These are phyloP conservation scores for Sicyos baderoa DNA, from an alignment of 306 rosid species.

Conservation along the genomic window DNA sequence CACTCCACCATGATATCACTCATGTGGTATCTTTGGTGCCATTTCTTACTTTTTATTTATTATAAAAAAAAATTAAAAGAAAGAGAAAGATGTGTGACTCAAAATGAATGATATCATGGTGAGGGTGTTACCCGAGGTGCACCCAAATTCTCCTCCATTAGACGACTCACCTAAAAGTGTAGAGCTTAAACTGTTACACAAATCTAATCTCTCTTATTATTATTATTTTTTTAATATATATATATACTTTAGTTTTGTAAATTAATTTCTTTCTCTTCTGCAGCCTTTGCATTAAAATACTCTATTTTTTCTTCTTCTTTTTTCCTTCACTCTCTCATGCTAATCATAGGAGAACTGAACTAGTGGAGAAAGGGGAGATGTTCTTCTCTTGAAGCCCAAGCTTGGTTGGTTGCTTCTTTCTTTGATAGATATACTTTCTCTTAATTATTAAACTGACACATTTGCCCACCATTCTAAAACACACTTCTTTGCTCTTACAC, in stretches of 20 bases:
- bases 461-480: constrained; percentile 74
- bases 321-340: neutral
- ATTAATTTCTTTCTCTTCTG: constrained; percentile 20
- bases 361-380: constrained; percentile 40
- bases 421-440: constrained; percentile 23
- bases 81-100: too few relatives aligned
- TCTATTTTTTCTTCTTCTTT: neutral
- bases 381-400: constrained; percentile 93
- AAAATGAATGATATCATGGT: too few relatives aligned
- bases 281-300: constrained; percentile 17
- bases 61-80: too few relatives aligned
- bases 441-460: constrained; percentile 65
- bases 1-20: too few relatives aligned
- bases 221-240: constrained; percentile 4
- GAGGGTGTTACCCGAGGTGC: too few relatives aligned
- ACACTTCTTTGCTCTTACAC: constrained; percentile 69
- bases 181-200: constrained; percentile 32
- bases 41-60: too few relatives aligned
- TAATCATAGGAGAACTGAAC: constrained; percentile 20
- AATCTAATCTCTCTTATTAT: constrained; percentile 35
- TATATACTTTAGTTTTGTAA: constrained; percentile 31
- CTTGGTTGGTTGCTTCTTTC: constrained; percentile 43
- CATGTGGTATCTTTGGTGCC: too few relatives aligned
- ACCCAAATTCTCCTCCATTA: too few relatives aligned
- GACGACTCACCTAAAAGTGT: too few relatives aligned